Evolutionary conservation across 345 rosid species (phyloP), one percentile per base, ranked within the genome.

Genomic region (Melaleuca quinquenervia): DNA sequence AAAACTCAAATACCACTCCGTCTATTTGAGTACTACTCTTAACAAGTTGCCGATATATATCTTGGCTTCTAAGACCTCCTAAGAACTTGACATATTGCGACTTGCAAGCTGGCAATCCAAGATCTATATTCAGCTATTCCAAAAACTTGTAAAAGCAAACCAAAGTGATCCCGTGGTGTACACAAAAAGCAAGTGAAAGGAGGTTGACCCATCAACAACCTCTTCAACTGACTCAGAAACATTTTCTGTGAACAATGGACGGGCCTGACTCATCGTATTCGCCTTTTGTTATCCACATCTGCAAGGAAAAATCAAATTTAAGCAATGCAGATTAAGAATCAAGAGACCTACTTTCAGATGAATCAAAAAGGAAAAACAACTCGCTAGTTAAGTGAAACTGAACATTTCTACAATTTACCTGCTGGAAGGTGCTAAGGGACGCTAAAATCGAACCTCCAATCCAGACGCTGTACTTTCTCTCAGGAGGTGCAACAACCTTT

Each of bases 381-480:
- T 44, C 80, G 11, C 44, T 21, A 36, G 80, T 18, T 5, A 70
- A 36, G 26, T 70, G 80, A 36, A 70, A 36, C 80, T 18, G 13
- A 70, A 36, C 44, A 70, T 36, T 9, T 70, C 26, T 41, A 70
- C 29, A 82, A 26, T 53, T 82, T 91, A 90, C 91, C 92, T 91
- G 93, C 85, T 91, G 92, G 91, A 92, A 92, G 53, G 94, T 92
- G 89, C 94, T 92, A 62, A 92, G 92, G 55, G 93, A 92, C 7
- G 93, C 93, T 24, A 92, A 86, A 82, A 92, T 92, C 14, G 93
- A 92, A 60, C 93, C 93, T 54, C 93, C 93, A 26, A 92, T 90
- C 93, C 93, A 90, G 85, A 92, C 93, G 54, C 93, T 92, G 84
- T 92, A 92, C 89, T 92, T 92, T 86, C 93, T 92, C 89, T 92